Percentiles rank a stretch among this genome's conserved stretches.
Evolutionary conservation across 495 filamentous ascomycete species (phyloP).

Genomic region (Lindgomyces ingoldianus): DNA sequence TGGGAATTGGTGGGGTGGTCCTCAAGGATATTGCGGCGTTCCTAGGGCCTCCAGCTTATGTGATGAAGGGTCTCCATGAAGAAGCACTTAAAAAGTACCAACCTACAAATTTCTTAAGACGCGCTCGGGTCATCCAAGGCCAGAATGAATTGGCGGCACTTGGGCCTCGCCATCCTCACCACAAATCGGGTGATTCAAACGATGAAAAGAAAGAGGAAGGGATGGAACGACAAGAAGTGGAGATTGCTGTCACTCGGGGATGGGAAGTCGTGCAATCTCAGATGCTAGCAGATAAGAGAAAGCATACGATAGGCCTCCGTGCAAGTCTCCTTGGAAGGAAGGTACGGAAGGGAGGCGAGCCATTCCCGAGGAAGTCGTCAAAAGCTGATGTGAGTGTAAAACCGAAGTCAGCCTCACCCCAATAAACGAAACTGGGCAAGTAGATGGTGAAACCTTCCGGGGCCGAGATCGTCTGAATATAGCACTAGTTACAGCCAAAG

Average conservation of each 20-base stretch:
- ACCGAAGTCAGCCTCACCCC: no score
- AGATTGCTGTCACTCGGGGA: background rate
- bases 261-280: background rate
- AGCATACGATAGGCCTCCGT: background rate
- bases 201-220: background rate
- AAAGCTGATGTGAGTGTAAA: background rate
- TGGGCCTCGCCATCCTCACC: background rate
- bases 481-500: no score
- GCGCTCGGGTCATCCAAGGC: slow-evolving; percentile 39
- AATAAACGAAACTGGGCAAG: background rate
- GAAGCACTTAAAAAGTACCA: slow-evolving; percentile 38
- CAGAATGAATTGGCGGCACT: slow-evolving; percentile 34
- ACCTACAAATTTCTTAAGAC: slow-evolving; percentile 34
- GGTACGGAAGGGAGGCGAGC: background rate
- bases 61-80: slow-evolving; percentile 63
- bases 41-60: slow-evolving; percentile 63
- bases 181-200: background rate
- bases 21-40: slow-evolving; percentile 69
- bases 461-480: no score
- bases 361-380: background rate
- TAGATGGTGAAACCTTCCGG: background rate
- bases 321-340: background rate
- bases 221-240: background rate
- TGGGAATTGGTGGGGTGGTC: slow-evolving; percentile 72
- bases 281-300: background rate